Base-by-base conservation (phyloP, 345 rosid species). In the Corchorus olitorius region DNA sequence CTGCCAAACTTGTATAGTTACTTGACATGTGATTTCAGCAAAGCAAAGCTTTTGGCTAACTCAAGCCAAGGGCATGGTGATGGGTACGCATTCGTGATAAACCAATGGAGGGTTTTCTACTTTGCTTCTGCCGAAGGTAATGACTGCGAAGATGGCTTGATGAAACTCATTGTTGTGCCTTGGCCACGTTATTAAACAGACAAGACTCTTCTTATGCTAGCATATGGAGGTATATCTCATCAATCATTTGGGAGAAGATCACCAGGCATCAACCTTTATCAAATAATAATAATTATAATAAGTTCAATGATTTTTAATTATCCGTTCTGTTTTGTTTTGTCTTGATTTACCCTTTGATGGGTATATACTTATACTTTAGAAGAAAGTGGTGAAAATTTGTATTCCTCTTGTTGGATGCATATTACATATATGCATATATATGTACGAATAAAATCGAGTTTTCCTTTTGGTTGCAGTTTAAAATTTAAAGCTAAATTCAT, bases 131-230 rank as follows among this genome's bases (percentile, higher is more conserved):
- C 93, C 0, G 91, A 82, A 65, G 83, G 75, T 4, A 76, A 76
- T 0, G 94, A 92, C 11, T 92, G 98, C 81, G 84, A 49, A 54
- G 75, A 81, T 37, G 97, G 96, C 14, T 73, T 72, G 72, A 93
- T 92, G 97, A 92, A 91, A 87, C 87, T 94, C 76, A 76, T 81
- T 22, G 80, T 87, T 65, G 58, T 80, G 81, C 93, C 96, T 2
- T 43, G 82, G 67, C 75, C 79, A 39, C 91, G 81, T 48, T 48
- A 3, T 41, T 65, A 39, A 41, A 39, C 27, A 27, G 27, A 27
- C 27, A 27, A 27, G 27, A 27, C 27, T 27, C 27, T 27, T 27
- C 0, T 27, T 1, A 27, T 27, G 27, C 27, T 27, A 27, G 58
- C 48, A 22, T 22, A 22, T 22, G 41, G 19, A 33, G 39, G 5